phyloP scores from a whole-genome alignment of 2,329 filamentous ascomycete species.

The Zymoseptoria pseudotritici region DNA sequence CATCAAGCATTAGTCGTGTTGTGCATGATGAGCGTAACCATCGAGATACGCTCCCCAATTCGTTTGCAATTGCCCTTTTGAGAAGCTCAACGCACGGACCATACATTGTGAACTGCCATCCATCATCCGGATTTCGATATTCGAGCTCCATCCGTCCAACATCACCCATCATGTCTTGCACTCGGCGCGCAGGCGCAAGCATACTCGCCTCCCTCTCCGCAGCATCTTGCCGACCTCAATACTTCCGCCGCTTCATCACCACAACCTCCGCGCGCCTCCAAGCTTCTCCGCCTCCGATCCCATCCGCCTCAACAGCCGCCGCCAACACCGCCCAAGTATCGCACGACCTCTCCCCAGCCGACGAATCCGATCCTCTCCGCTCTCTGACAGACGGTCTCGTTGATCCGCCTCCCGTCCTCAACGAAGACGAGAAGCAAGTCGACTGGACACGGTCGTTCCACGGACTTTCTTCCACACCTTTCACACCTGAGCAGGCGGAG shows the following conservation, averaged over 20 bases:
- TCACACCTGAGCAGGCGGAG: conserved; percentile 60
- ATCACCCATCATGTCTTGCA: conserved; percentile 14
- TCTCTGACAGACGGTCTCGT: conserved; percentile 46
- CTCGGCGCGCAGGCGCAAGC: conserved; percentile 18
- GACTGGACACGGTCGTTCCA: conserved; percentile 84
- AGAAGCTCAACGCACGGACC: neutral
- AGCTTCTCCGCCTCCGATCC: conserved; percentile 8
- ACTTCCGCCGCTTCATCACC: conserved; percentile 2
- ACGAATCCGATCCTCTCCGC: conserved; percentile 23
- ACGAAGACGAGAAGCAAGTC: conserved; percentile 47
- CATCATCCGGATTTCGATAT: neutral
- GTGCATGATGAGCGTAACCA: too few relatives aligned
- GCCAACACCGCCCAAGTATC: conserved; percentile 11
- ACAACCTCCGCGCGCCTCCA: conserved; percentile 13
- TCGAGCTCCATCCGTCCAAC: neutral
- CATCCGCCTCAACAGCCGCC: conserved; percentile 7
- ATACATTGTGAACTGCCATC: neutral
- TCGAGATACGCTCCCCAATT: neutral
- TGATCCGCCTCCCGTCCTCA: conserved; percentile 42
- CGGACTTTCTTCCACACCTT: conserved; percentile 64
- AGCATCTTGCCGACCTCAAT: conserved; percentile 9
- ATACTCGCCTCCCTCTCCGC: conserved; percentile 15
- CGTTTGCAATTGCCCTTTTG: neutral
- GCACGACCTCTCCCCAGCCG: conserved; percentile 17
- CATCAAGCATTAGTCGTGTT: too few relatives aligned